Base-by-base conservation (phyloP, 768 basidiomycete genomes). In the Pulveroboletus sp. region DNA sequence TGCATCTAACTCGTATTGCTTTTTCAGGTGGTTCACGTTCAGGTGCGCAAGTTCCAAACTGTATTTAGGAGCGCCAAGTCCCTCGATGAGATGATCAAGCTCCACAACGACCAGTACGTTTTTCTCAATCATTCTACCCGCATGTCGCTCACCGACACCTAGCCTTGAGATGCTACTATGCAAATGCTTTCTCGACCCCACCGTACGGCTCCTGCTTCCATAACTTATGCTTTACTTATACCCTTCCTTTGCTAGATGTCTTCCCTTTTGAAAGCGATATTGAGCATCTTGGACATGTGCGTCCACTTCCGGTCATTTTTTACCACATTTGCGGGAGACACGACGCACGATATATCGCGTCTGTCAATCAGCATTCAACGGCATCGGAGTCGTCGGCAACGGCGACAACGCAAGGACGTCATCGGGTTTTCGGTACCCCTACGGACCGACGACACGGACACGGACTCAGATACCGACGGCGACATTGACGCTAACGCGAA, bases 241-340 rank as follows among this genome's bases (percentile, higher is more conserved):
- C 20, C 13, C 4, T 14, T 38, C n/a, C 32, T 23, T 32, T n/a
- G 27, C 38, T 10, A 90, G 87, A 83, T 84, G 17, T 72, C 77
- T 0, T 74, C 84, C 16, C 69, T 90, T 8, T 80, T 82, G 58
- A 78, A 78, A 52, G 78, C 83, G 20, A 78, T 92, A 40, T 52
- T 85, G 19, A 81, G 82, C 8, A 76, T 90, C 50, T 72, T 91
- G 23, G 87, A 92, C 64, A 82, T 90, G 73, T 76, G 79, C 32
- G 68, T 91, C 5, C 78, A 81, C 56, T 91, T 91, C 64, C 79
- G 77, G 50, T 76, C 81, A 39, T 70, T 78, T 43, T 87, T 89
- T 57, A 67, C 77, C 19, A 67, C 80, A 0, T 81, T 82, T 57
- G 76, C 77, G 13, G 82, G 82, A 2, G 77, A 84, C 52, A 76